Percentiles rank a stretch among this genome's conserved stretches.
Evolutionary conservation across 164 flowering plant genomes (phyloP).

Genomic region (Hamamelis virginiana): DNA sequence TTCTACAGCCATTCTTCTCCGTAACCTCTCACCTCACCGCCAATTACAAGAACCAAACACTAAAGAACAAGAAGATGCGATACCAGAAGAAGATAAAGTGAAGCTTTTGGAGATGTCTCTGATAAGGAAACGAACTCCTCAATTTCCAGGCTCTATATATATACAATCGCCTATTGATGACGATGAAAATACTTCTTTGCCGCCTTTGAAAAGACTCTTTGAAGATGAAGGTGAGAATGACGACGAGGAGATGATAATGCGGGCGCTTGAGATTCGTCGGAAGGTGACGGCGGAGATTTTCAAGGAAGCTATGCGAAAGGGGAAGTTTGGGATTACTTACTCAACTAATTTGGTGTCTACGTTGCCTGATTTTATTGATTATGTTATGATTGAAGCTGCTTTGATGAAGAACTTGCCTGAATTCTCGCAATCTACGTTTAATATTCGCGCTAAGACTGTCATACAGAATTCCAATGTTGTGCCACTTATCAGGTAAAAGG

Average conservation of each 20-base stretch:
- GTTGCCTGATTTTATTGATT: constrained; percentile 60
- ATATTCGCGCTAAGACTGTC: constrained; percentile 56
- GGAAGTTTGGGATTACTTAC: constrained; percentile 78
- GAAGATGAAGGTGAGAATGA: constrained; percentile 20
- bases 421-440: constrained; percentile 49
- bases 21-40: constrained; percentile 24
- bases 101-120: constrained; percentile 43
- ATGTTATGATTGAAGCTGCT: constrained; percentile 78
- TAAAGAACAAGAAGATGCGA: neutral
- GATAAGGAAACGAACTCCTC: constrained; percentile 47
- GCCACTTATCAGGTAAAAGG: constrained; percentile 68
- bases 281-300: constrained; percentile 65
- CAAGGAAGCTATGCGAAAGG: constrained; percentile 52
- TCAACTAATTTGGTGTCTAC: constrained; percentile 48
- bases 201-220: constrained; percentile 31
- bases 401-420: constrained; percentile 61
- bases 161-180: constrained; percentile 25
- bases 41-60: constrained; percentile 5
- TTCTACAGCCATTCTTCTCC: constrained; percentile 47
- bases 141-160: constrained; percentile 71
- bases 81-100: constrained; percentile 31
- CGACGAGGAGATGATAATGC: constrained; percentile 49
- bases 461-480: constrained; percentile 63
- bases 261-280: constrained; percentile 71
- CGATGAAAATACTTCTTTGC: constrained; percentile 28